Base-by-base conservation (phyloP, 2,329 filamentous ascomycete genomes). In the Cladophialophora psammophila region DNA sequence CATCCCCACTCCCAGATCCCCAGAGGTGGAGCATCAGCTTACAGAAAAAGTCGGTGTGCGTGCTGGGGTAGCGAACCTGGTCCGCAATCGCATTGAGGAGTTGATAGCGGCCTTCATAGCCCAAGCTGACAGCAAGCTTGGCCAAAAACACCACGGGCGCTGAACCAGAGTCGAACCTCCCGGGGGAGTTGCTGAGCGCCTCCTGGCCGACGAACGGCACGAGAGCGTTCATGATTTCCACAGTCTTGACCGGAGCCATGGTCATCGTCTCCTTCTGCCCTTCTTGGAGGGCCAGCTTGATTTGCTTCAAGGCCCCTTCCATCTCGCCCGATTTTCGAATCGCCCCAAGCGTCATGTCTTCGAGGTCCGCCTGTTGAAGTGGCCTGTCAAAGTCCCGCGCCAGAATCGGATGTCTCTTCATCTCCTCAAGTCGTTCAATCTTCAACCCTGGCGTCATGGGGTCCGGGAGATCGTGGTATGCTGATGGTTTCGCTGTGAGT, bases 1-100 rank as follows among this genome's bases (percentile, higher is more conserved):
- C 88, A 72, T 90, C 89, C 7, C 61, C 60, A 65, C 81, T 76
- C 80, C 85, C 75, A 85, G 82, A 80, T 20, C 89, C 92, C 78
- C 97, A 98, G 45, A 97, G 84, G 73, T 96, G 89, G 56, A 98
- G 85, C 52, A 98, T 84, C 13, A 91, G 87, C 74, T 93, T 92
- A 76, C 90, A 94, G 81, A 97, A 99, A 81, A 95, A 99, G 75
- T 94, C 91, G 12, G 95, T 99, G 75, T 96, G 89, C 57, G 89
- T 89, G 76, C 93, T 96, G 10, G 94, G 93, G 77, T 91, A 96
- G 68, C 95, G 91, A 57, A 99, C 86, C 80, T 98, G 94, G 78
- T 98, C 96, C 65, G 92, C 87, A 76, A 99, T 92, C 71, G 91
- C 92, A 72, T 86, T 89, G 65, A 98, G 80, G 66, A 99, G 83